Base-by-base conservation (phyloP, 768 basidiomycete genomes). In the Leccinum obscurum region DNA sequence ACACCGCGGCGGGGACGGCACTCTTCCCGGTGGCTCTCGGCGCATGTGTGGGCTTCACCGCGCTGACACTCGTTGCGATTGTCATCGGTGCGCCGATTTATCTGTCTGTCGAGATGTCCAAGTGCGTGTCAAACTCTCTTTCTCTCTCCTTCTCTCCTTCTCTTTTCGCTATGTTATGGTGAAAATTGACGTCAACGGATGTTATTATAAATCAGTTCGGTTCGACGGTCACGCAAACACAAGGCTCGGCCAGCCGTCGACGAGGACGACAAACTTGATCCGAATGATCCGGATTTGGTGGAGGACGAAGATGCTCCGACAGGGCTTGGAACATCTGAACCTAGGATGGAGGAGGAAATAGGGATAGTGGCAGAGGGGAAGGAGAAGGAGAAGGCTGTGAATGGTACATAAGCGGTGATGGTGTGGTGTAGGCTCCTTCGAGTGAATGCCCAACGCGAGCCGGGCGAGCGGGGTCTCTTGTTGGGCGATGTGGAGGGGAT, bases 1-100 rank as follows among this genome's bases (percentile, higher is more conserved):
- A 30, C 6, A 17, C 26, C 3, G 28, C 17, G 28, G 26, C 9
- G 10, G 50, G 28, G 3, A 53, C 17, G 7, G 22, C 55, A 6
- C 13, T 61, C 28, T 48, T 68, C 28, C 64, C 68, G 13, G 58
- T 46, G 10, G 3, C 62, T 3, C 50, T 71, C 7, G 69, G 69
- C 5, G 59, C 68, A 15, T 70, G 61, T 0, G 48, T 50, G 2
- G 44, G 44, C 20, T 13, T 46, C 20, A 11, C 44, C 3, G 44
- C 44, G 20, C 20, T 46, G 44, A 20, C 41, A 44, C 41, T 46
- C 2, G 20, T 46, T 20, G 44, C 6, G 44, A 11, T 46, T 20
- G 20, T 1, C n/a, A 44, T 41, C 9, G 44, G 44, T 20, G 17
- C n/a, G 44, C 44, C 44, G 11, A 20, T 46, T 13, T 46, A 20